Evolutionary conservation across 2,329 filamentous ascomycete species (phyloP).

Genomic region (Hypomyces perniciosus): DNA sequence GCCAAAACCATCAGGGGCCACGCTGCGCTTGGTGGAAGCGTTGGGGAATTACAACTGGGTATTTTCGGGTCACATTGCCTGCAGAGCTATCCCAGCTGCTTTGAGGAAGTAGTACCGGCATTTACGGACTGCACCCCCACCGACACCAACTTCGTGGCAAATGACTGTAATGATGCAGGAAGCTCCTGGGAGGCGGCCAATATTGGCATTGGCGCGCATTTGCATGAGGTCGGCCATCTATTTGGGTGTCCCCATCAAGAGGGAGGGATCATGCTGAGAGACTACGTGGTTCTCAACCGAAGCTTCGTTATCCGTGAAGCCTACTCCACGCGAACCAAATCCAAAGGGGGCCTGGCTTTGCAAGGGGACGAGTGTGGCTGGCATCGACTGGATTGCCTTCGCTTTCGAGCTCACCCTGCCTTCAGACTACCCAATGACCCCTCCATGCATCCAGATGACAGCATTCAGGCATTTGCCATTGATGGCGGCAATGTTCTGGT

Average conservation of each 20-base stretch:
- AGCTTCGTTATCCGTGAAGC: constrained; percentile 77
- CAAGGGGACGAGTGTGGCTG: constrained; percentile 81
- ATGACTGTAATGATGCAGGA: constrained; percentile 80
- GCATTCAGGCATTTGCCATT: constrained; percentile 79
- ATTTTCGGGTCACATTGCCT: constrained; percentile 91
- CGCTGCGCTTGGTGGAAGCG: constrained; percentile 71
- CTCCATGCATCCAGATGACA: constrained; percentile 58
- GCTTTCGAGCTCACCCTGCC: constrained; percentile 84
- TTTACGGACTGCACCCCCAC: constrained; percentile 89
- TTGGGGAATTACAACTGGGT: constrained; percentile 70
- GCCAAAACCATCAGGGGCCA: constrained; percentile 69
- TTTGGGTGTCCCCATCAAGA: constrained; percentile 89
- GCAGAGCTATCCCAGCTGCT: constrained; percentile 80
- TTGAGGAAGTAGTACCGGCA: constrained; percentile 85
- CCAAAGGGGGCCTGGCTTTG: constrained; percentile 69
- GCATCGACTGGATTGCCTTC: constrained; percentile 83
- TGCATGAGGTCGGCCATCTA: constrained; percentile 85
- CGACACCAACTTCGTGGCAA: constrained; percentile 71
- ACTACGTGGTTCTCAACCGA: constrained; percentile 79
- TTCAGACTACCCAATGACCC: constrained; percentile 78
- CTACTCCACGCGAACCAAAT: constrained; percentile 80
- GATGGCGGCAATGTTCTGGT: constrained; percentile 71
- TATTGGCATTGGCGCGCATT: constrained; percentile 85
- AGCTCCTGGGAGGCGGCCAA: constrained; percentile 96
- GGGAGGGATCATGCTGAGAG: constrained; percentile 83